Evolutionary conservation across 1,139 yeast species (phyloP), one percentile per base, ranked within the genome.

Genomic region (Magnusiomyces paraingens): DNA sequence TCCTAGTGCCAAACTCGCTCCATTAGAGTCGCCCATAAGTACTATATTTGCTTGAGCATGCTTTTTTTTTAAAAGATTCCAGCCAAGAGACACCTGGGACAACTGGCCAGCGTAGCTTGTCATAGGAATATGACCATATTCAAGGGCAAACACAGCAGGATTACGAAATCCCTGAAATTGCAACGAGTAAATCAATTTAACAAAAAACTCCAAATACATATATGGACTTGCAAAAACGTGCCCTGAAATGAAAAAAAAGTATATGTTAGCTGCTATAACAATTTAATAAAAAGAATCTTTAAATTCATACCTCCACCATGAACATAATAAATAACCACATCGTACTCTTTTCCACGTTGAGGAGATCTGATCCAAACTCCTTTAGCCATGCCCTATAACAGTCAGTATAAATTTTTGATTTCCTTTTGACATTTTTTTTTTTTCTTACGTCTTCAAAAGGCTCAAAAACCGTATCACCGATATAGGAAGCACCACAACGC

Each of bases 81-180:
- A 75, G 0, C 67, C 71, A 1, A 59, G 59, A 2, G 66, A 53
- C 1, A 69, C 64, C 2, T 61, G 54, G 10, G 55, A 51, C 47
- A 73, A 54, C 49, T 68, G 74, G 5, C 61, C 58, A 11, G 65
- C 62, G 54, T 68, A 68, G 18, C 55, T 54, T 1, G 56, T 62
- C 39, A 62, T 60, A 1, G 66, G 61, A 12, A 64, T 60, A 14
- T 62, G 62, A 18, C 64, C 64, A 47, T 70, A 61, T 36, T 73
- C 71, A 17, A 70, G 58, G 3, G 75, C 69, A 52, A 73, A 73
- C 3, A 75, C 66, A 1, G 70, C 73, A 1, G 81, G 80, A 56
- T 73, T 74, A 35, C 66, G 59, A 56, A 76, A 75, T 1, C 80
- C 80, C 57, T 74, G 76, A 49, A 71, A 62, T 36, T 71, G 68